phyloP scores from a whole-genome alignment of 306 rosid genomes.

The Oxytropis ochrocephala region DNA sequence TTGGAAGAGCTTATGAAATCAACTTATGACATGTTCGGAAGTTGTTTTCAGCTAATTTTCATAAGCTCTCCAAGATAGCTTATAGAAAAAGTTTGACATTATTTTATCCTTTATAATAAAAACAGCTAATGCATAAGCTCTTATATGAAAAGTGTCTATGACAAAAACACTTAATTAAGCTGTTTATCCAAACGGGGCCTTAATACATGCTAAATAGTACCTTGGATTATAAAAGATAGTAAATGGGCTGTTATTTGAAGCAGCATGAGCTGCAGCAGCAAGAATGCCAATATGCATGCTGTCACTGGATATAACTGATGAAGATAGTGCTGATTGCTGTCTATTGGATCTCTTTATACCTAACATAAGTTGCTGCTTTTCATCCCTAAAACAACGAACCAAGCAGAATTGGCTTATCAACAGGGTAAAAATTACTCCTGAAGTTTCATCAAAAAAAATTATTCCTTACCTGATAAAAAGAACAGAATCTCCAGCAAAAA shows the following conservation, averaged over 20 bases:
- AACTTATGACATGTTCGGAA: no score
- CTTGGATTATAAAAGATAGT: constrained; percentile 95
- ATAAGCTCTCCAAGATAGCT: no score
- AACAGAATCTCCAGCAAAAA: constrained; percentile 97
- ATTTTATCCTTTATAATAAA: no score
- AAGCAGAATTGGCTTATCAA: constrained; percentile 7
- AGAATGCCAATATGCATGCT: constrained; percentile 99
- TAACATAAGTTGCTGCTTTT: constrained; percentile 84
- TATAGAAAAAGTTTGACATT: no score
- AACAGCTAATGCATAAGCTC: no score
- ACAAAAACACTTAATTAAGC: no score
- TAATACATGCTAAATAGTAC: constrained; percentile 29
- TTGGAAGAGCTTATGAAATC: no score
- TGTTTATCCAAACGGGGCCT: no score
- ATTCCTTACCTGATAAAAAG: constrained; percentile 78
- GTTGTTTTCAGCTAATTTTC: no score
- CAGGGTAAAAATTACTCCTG: background rate
- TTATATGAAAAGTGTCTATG: no score
- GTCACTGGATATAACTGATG: constrained; percentile 95
- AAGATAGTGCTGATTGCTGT: constrained; percentile 90
- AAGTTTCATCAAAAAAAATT: background rate
- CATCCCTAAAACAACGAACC: constrained; percentile 51
- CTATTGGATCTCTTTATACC: constrained; percentile 85
- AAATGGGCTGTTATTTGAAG: constrained; percentile 91
- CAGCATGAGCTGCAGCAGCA: constrained; percentile 99